These are phyloP conservation scores for Coemansia sp. DNA, from an alignment of 371 early-diverging fungal genomes.

Conservation along the genomic window DNA sequence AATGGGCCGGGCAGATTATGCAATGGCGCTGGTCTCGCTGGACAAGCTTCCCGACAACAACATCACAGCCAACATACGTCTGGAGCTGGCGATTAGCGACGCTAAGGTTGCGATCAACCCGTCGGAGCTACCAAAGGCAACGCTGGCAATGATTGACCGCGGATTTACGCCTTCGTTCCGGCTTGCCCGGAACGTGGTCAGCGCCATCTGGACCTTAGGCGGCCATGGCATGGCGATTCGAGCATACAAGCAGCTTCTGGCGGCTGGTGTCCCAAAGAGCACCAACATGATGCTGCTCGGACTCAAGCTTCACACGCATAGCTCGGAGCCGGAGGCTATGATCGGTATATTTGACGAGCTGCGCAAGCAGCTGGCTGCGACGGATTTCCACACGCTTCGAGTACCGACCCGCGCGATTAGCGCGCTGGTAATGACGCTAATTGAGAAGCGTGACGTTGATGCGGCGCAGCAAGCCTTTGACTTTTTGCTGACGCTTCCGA, in stretches of 20 bases:
- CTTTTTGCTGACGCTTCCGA: conserved; percentile 18
- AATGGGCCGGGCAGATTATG: neutral
- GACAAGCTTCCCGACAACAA: conserved; percentile 27
- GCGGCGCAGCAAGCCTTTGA: conserved; percentile 20
- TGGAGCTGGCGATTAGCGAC: conserved; percentile 14
- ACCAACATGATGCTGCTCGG: conserved; percentile 7
- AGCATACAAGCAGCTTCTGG: conserved; percentile 13
- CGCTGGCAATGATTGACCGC: conserved; percentile 9
- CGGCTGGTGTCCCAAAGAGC: conserved; percentile 17
- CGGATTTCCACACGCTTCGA: conserved; percentile 10
- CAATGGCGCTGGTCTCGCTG: conserved; percentile 1
- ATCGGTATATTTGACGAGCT: conserved; percentile 19
- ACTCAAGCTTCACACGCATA: conserved; percentile 10
- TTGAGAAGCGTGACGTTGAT: conserved; percentile 19
- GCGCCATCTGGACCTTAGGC: conserved; percentile 13
- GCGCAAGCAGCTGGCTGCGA: neutral
- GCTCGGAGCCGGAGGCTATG: neutral
- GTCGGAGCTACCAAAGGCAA: neutral
- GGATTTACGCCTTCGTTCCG: conserved; percentile 31
- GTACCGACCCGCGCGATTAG: conserved; percentile 1
- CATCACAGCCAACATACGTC: conserved; percentile 20
- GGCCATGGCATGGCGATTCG: conserved; percentile 15
- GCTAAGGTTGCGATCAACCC: neutral
- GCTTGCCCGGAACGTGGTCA: conserved; percentile 2
- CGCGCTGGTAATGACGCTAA: conserved; percentile 6